A percentile compares a stretch with the other conserved stretches of the same genome.
Evolutionary conservation across 1,284 basidiomycete genomes (phyloP).

Genomic region (Stereum hirsutum): DNA sequence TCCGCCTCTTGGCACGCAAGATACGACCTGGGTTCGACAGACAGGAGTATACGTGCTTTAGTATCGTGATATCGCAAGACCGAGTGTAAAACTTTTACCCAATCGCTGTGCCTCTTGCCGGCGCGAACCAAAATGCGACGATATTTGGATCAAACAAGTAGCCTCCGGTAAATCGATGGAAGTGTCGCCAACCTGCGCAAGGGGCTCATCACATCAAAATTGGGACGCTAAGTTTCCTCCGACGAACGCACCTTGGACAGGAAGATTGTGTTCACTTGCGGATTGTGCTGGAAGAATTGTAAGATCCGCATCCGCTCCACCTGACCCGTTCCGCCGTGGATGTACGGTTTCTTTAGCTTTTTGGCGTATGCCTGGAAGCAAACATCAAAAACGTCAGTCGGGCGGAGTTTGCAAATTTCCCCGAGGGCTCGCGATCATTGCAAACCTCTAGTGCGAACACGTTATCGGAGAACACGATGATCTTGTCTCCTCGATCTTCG

Average conservation of each 20-base stretch:
- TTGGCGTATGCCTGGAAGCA: slow-evolving; percentile 82
- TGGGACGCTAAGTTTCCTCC: slow-evolving; percentile 1
- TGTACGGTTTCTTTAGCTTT: slow-evolving; percentile 91
- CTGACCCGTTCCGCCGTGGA: slow-evolving; percentile 95
- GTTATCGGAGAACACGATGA: slow-evolving; percentile 99
- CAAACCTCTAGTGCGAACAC: slow-evolving; percentile 92
- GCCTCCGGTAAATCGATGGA: slow-evolving; percentile 99
- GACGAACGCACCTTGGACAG: slow-evolving; percentile 72
- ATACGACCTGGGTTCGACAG: slow-evolving; percentile 70
- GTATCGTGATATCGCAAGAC: not conserved
- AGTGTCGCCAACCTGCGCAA: slow-evolving; percentile 86
- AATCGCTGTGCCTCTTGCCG: slow-evolving; percentile 96
- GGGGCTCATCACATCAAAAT: slow-evolving; percentile 8
- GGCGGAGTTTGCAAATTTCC: not conserved
- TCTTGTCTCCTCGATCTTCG: slow-evolving; percentile 96
- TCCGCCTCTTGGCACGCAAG: slow-evolving; percentile 92
- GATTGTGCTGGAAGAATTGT: slow-evolving; percentile 94
- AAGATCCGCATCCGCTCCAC: slow-evolving; percentile 94
- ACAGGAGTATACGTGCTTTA: too few relatives aligned
- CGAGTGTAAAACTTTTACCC: slow-evolving; percentile 36
- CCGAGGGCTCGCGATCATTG: slow-evolving; percentile 1
- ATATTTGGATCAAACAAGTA: slow-evolving; percentile 98
- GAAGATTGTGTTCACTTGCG: slow-evolving; percentile 97
- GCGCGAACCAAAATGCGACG: slow-evolving; percentile 98
- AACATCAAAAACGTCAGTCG: not conserved